Conservation (phyloP, 2,329 filamentous ascomycete genomes). For the Cladophialophora psammophila region DNA sequence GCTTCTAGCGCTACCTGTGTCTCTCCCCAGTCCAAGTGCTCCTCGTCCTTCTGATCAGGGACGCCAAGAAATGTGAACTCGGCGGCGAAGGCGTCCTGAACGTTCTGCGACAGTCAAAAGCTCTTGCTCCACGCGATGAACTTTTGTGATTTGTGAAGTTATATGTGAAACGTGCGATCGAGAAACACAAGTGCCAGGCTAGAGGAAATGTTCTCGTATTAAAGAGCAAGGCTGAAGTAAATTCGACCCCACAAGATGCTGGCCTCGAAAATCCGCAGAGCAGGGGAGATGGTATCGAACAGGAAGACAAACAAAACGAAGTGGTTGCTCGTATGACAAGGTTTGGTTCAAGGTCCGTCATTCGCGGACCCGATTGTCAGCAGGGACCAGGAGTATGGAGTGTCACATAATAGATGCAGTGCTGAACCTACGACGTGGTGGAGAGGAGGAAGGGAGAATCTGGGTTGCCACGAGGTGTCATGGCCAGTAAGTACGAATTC, state of each 20-base stretch:
- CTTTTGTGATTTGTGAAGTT: not conserved
- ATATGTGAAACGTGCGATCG: slow-evolving; percentile 10
- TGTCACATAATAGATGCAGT: slow-evolving; percentile 25
- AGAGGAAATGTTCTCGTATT: slow-evolving; percentile 28
- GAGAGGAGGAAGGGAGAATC: slow-evolving; percentile 16
- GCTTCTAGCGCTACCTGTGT: not conserved
- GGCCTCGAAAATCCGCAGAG: slow-evolving; percentile 12
- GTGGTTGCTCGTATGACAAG: slow-evolving; percentile 22
- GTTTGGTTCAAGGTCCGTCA: slow-evolving; percentile 22
- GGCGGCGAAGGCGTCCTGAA: not conserved
- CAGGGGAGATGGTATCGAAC: slow-evolving; percentile 6
- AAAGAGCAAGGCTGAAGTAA: slow-evolving; percentile 35
- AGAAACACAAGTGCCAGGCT: slow-evolving; percentile 16
- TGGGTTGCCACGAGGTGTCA: slow-evolving; percentile 28
- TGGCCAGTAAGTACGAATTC: slow-evolving; percentile 29
- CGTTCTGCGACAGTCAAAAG: not conserved
- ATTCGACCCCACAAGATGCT: slow-evolving; percentile 24
- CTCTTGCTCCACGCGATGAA: not conserved
- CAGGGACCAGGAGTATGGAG: slow-evolving; percentile 16
- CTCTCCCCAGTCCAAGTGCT: not conserved
- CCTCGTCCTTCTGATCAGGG: not conserved
- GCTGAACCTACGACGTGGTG: slow-evolving; percentile 10
- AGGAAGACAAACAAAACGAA: not conserved
- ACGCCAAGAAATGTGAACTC: not conserved
- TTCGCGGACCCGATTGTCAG: slow-evolving; percentile 29